A percentile compares a stretch with the other conserved stretches of the same genome.
Evolutionary conservation across 2,329 filamentous ascomycete species (phyloP).

Genomic region (Sporothrix schenckii): DNA sequence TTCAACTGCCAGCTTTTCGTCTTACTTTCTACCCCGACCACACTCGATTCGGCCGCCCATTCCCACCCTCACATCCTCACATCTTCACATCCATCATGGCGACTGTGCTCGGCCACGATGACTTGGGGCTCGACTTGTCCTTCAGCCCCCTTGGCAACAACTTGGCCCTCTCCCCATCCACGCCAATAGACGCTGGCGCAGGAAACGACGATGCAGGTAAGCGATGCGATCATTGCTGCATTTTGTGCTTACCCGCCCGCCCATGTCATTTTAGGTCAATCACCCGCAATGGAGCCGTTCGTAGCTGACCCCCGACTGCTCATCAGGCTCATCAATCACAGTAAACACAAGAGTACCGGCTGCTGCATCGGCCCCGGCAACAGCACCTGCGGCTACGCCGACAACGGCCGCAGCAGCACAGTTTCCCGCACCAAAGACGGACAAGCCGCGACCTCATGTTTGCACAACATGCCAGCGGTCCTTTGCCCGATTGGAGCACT

Average conservation of each 20-base stretch:
- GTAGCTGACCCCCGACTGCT: constrained; percentile 1
- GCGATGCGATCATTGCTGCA: not conserved
- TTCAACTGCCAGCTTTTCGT: not conserved
- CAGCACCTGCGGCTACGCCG: constrained; percentile 14
- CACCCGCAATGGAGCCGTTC: not conserved
- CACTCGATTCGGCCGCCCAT: not conserved
- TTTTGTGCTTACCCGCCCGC: constrained; percentile 10
- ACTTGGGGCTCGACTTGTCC: constrained; percentile 36
- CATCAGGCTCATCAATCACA: constrained; percentile 54
- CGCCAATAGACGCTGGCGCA: constrained; percentile 34
- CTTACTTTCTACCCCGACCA: no score
- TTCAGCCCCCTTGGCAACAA: constrained; percentile 28
- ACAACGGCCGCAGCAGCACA: constrained; percentile 36
- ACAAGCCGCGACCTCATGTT: constrained; percentile 94
- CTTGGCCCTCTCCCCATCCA: constrained; percentile 37
- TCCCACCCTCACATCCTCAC: not conserved
- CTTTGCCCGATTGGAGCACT: constrained; percentile 91
- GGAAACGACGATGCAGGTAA: constrained; percentile 41
- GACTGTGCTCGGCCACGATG: constrained; percentile 35
- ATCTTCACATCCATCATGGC: not conserved
- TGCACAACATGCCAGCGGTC: constrained; percentile 89
- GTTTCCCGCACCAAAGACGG: constrained; percentile 87
- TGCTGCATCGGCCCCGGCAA: constrained; percentile 32
- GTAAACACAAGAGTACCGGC: constrained; percentile 51
- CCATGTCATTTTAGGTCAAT: not conserved